These are phyloP conservation scores for Astrothelium subdiscretum DNA, from an alignment of 495 filamentous ascomycete genomes.

Conservation along the genomic window DNA sequence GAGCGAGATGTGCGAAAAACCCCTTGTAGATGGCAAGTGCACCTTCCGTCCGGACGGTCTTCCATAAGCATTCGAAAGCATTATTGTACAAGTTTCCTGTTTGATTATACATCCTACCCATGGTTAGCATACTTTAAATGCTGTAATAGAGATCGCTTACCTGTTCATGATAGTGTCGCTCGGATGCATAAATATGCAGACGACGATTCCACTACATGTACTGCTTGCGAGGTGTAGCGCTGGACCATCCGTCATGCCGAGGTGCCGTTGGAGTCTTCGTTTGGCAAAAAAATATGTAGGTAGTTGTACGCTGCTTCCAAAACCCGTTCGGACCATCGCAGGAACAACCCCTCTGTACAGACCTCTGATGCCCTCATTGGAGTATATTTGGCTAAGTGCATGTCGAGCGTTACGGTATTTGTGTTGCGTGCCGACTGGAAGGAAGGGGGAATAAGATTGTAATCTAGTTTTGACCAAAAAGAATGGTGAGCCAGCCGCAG, in stretches of 20 bases:
- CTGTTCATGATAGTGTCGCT: conserved; percentile 98
- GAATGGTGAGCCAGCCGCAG: conserved; percentile 84
- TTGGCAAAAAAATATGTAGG: conserved; percentile 99
- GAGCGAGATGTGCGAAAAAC: conserved; percentile 85
- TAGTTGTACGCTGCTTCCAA: conserved; percentile 88
- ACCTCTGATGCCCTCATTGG: conserved; percentile 63
- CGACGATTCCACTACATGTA: conserved; percentile 85
- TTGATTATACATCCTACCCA: conserved; percentile 98
- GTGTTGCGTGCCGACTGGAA: conserved; percentile 93
- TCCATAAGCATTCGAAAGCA: conserved; percentile 80
- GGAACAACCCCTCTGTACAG: conserved; percentile 83
- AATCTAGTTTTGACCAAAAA: conserved; percentile 97
- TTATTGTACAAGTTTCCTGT: conserved; percentile 90
- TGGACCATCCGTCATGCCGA: conserved; percentile 86
- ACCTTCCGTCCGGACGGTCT: conserved; percentile 87
- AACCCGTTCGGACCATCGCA: conserved; percentile 94
- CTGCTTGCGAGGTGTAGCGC: conserved; percentile 80
- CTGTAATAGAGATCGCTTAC: neutral
- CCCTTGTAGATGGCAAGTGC: conserved; percentile 95
- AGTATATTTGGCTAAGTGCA: conserved; percentile 68
- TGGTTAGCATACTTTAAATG: conserved; percentile 23
- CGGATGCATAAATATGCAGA: conserved; percentile 97
- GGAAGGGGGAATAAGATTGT: conserved; percentile 87
- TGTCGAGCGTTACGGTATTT: conserved; percentile 77
- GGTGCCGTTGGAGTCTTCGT: conserved; percentile 61